Evolutionary conservation across 2,329 filamentous ascomycete species (phyloP).

Genomic region (Penicillium freii): DNA sequence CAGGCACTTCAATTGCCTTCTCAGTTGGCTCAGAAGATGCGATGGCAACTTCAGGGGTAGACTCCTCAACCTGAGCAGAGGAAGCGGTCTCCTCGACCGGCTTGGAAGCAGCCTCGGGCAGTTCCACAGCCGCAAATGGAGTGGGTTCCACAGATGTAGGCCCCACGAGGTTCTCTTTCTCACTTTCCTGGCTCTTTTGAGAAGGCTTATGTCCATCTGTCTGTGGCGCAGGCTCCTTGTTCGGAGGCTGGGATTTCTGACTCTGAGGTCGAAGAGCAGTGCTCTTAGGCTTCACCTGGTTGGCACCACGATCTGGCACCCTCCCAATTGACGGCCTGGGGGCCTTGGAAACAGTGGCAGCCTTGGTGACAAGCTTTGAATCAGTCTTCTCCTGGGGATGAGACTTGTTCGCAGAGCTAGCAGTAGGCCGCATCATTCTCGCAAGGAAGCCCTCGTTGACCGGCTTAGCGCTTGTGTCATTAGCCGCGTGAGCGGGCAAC

Average conservation of each 20-base stretch:
- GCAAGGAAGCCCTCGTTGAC: conserved; percentile 50
- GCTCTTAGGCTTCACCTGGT: conserved; percentile 19
- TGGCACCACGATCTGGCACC: conserved; percentile 19
- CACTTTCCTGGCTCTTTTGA: conserved; percentile 13
- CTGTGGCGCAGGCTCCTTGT: conserved; percentile 5
- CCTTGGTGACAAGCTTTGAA: conserved; percentile 39
- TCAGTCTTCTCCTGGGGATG: conserved; percentile 50
- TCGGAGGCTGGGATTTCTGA: conserved; percentile 20
- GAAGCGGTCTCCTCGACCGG: neutral
- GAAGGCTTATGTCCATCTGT: conserved; percentile 10
- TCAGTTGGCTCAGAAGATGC: neutral
- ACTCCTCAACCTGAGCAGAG: neutral
- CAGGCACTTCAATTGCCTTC: conserved; percentile 8
- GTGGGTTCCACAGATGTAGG: conserved; percentile 1
- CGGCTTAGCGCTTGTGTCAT: conserved; percentile 35
- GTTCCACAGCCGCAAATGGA: conserved; percentile 4
- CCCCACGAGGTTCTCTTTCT: conserved; percentile 21
- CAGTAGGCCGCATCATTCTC: conserved; percentile 53
- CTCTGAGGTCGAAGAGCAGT: conserved; percentile 19
- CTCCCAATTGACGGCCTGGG: conserved; percentile 27
- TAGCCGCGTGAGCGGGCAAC: conserved; percentile 28
- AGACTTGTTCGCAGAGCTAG: conserved; percentile 50
- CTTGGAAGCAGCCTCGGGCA: conserved; percentile 3
- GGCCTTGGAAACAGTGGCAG: conserved; percentile 21
- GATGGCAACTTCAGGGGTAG: neutral